Conservation (phyloP, 2,329 filamentous ascomycete species). For the Lecanoromycetidae sp. region DNA sequence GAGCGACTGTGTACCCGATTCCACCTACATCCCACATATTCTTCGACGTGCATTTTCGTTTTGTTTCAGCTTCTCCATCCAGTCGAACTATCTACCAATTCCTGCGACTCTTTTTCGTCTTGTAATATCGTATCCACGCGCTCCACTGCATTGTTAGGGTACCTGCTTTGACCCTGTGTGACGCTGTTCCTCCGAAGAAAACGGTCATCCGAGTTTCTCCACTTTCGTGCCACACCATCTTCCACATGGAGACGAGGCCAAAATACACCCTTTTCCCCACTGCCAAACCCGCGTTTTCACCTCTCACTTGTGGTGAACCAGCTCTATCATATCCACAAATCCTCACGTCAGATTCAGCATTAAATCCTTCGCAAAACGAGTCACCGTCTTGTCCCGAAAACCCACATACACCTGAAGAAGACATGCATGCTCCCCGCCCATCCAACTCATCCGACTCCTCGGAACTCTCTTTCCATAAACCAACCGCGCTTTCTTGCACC, state of each 20-base stretch:
- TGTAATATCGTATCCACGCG: conserved; percentile 1
- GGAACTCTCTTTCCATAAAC: conserved; percentile 7
- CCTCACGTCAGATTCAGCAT: neutral
- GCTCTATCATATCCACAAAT: neutral
- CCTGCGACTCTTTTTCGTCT: neutral
- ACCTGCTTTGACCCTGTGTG: conserved; percentile 13
- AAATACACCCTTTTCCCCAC: conserved; percentile 13
- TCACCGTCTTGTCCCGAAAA: too few relatives aligned
- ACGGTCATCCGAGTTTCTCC: conserved; percentile 1
- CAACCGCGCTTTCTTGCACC: neutral
- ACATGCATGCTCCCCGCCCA: neutral
- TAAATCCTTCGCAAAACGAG: neutral
- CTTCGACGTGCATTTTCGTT: neutral
- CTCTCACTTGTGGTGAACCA: neutral
- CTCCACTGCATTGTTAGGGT: conserved; percentile 6
- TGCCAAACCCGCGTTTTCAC: neutral
- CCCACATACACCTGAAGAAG: neutral
- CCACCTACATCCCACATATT: neutral
- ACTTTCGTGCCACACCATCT: neutral
- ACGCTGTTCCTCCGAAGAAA: neutral
- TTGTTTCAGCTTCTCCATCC: neutral
- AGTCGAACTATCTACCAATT: neutral
- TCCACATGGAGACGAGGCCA: conserved; percentile 11
- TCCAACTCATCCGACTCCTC: conserved; percentile 3
- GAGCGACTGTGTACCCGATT: neutral